Evolutionary conservation across 176 grass and related monocot genomes (phyloP).

Genomic region (Phoenix roebelenii): DNA sequence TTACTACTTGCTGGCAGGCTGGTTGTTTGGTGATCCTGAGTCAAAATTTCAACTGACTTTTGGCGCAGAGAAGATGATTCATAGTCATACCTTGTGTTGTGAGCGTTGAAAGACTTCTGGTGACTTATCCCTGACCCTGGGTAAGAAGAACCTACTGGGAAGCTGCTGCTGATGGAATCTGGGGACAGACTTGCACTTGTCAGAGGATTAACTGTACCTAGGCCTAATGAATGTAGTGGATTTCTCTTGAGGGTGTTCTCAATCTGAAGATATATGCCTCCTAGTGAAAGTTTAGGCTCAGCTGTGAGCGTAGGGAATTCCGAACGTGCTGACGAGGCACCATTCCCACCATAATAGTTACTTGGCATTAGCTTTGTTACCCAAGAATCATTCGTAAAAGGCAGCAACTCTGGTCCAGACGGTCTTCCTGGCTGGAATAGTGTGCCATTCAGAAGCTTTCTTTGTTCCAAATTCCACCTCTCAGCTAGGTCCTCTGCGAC

Average conservation of each 20-base stretch:
- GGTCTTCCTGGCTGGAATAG: constrained; percentile 24
- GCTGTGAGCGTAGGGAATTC: constrained; percentile 29
- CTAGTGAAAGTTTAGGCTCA: constrained; percentile 50
- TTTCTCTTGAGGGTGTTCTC: constrained; percentile 17
- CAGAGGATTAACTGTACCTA: constrained; percentile 19
- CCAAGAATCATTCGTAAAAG: constrained; percentile 10
- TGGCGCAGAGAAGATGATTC: constrained; percentile 14
- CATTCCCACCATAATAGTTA: constrained; percentile 21
- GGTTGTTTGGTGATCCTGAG: constrained; percentile 13
- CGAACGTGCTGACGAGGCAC: constrained; percentile 31
- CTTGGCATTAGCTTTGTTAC: not conserved
- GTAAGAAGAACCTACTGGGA: constrained; percentile 24
- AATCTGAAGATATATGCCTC: constrained; percentile 26
- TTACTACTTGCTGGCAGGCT: constrained; percentile 15
- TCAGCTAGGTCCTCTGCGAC: constrained; percentile 64
- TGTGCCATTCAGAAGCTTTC: constrained; percentile 43
- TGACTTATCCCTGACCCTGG: constrained; percentile 20
- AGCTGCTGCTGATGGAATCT: constrained; percentile 29
- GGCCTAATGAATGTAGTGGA: constrained; percentile 23
- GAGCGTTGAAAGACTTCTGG: constrained; percentile 24
- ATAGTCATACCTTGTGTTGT: constrained; percentile 31
- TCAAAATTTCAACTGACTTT: constrained; percentile 14
- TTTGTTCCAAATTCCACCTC: constrained; percentile 81
- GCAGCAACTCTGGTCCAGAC: constrained; percentile 14
- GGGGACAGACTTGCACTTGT: constrained; percentile 9